Evolutionary conservation across 1,139 yeast species (phyloP).

Genomic region (Saccharomyces hybrid): DNA sequence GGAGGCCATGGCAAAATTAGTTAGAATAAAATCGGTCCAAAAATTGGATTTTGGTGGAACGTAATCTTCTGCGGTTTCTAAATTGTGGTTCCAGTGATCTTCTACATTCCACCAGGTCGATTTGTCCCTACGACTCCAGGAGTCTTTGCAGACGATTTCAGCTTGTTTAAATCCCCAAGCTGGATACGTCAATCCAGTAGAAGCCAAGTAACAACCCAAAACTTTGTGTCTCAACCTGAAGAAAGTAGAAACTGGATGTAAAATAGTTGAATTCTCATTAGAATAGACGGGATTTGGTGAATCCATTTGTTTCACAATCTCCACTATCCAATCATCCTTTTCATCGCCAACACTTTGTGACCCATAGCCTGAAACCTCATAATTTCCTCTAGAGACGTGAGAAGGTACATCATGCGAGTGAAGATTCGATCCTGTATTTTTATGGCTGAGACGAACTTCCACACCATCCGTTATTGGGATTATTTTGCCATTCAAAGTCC

Average conservation of each 20-base stretch:
- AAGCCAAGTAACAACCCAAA: constrained; percentile 66
- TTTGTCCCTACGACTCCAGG: constrained; percentile 47
- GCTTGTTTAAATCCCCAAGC: constrained; percentile 81
- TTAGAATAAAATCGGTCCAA: constrained; percentile 60
- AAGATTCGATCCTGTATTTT: constrained; percentile 44
- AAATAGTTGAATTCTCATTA: constrained; percentile 35
- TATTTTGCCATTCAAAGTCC: constrained; percentile 28
- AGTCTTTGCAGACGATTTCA: constrained; percentile 61
- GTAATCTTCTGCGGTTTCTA: constrained; percentile 39
- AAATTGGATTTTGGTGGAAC: constrained; percentile 61
- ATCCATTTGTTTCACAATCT: constrained; percentile 49
- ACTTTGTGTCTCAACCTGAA: constrained; percentile 55
- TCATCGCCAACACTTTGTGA: constrained; percentile 45
- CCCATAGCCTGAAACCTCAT: constrained; percentile 69
- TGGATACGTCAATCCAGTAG: constrained; percentile 65
- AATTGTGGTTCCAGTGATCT: constrained; percentile 46
- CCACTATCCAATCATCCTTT: constrained; percentile 69
- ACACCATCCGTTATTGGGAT: constrained; percentile 41
- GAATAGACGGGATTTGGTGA: constrained; percentile 41
- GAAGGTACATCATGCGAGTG: constrained; percentile 58
- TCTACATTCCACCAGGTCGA: constrained; percentile 80
- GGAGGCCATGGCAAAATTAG: constrained; percentile 73
- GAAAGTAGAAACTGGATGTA: constrained; percentile 66
- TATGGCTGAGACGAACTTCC: constrained; percentile 49
- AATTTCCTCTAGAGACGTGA: constrained; percentile 44